Percentiles rank a stretch among this genome's conserved stretches.
These are phyloP conservation scores for Hyparrhenia diplandra DNA, from an alignment of 176 grass and related monocot genomes.

Conservation along the genomic window DNA sequence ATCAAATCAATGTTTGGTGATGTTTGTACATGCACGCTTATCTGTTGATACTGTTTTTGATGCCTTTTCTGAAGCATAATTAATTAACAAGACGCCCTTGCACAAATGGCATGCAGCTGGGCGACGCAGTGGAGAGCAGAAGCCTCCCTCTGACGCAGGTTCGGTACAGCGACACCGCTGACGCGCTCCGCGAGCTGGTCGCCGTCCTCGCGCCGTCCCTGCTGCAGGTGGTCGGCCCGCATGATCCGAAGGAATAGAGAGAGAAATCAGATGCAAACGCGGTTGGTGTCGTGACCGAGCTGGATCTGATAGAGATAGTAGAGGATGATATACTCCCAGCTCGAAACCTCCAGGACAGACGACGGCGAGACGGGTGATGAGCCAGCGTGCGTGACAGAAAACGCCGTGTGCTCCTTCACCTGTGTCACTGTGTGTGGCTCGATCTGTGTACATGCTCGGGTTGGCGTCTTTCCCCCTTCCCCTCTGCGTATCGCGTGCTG, in stretches of 20 bases:
- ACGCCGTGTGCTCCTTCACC: neutral
- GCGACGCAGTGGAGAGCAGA: slow-evolving; percentile 54
- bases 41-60: neutral
- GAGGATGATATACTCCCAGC: neutral
- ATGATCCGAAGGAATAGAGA: slow-evolving; percentile 9
- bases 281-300: too few relatives aligned
- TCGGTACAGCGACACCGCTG: slow-evolving; percentile 50
- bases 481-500: neutral
- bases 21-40: too few relatives aligned
- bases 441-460: neutral
- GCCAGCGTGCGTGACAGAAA: neutral
- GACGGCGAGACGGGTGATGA: neutral
- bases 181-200: slow-evolving; percentile 53
- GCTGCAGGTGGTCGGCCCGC: slow-evolving; percentile 5
- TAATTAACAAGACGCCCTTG: neutral
- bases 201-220: slow-evolving; percentile 39
- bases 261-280: neutral
- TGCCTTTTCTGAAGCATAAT: slow-evolving; percentile 10
- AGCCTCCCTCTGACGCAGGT: slow-evolving; percentile 49
- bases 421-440: neutral
- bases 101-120: slow-evolving; percentile 53
- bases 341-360: neutral
- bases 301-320: neutral
- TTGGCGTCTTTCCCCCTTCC: too few relatives aligned
- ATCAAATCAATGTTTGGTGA: neutral